Base-by-base conservation (phyloP, 148 eudicot species). In the Chenopodium suecicum region DNA sequence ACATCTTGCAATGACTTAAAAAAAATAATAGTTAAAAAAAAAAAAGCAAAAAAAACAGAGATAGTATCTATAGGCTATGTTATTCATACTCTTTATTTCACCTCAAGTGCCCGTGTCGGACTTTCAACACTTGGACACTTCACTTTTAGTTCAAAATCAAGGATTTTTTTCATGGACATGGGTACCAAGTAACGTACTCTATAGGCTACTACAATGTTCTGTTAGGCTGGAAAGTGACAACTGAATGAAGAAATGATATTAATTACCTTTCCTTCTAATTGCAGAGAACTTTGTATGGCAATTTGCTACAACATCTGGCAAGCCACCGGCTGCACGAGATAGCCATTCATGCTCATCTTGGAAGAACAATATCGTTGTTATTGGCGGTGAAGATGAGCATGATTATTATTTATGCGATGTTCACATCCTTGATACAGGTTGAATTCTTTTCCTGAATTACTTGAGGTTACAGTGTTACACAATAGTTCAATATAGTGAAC, bases 401-500 rank as follows among this genome's bases (percentile, higher is more conserved):
- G 91, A 90, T 86, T 92, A 91, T 80, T 95, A 92, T 86, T 86
- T 92, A 70, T 91, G 94, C 76, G 95, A 92, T 87, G 97, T 96
- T 81, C 94, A 96, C 78, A 86, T 94, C 70, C 95, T 96, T 83
- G 99, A 96, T 85, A 82, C 99, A 91, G 99, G 99, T 96, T 85
- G 69, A 31, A 9, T 62, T 56, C 50, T 48, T 85, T 62, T 67
- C 81, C 66, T 67, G 46, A 72, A 50, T 60, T 66, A 25, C 20
- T 41, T 54, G 37, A 19, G 65, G 50, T 62, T 73, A 31, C 32
- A 31, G 32, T 1, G 2, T 31, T 31, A 16, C 23, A 67, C 27
- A 22, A 29, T 31, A 62, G 63, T 65, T 62, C 19, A 37, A 58
- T 63, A 9, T 25, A 34, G 84, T 41, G 17, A 10, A 70, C 23